A percentile compares a stretch with the other conserved stretches of the same genome.
Evolutionary conservation across 345 rosid genomes (phyloP).

Genomic region (Bruguiera parviflora): DNA sequence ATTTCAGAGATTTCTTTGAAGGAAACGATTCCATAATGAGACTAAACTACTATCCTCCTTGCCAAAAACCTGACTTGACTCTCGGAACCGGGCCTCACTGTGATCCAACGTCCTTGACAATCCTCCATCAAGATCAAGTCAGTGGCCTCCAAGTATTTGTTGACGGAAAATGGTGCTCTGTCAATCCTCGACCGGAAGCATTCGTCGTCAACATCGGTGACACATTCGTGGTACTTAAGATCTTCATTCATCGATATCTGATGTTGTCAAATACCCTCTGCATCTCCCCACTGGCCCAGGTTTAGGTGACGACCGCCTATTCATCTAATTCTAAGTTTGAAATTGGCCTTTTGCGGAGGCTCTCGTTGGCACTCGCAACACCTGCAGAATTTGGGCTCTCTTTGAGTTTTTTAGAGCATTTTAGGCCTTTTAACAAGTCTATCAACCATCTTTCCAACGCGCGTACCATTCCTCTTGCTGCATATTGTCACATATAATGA

Average conservation of each 20-base stretch:
- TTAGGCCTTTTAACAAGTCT: too few relatives aligned
- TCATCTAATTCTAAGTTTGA: too few relatives aligned
- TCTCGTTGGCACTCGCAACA: too few relatives aligned
- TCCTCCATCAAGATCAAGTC: slow-evolving; percentile 90
- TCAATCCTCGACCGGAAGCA: slow-evolving; percentile 63
- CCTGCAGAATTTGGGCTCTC: too few relatives aligned
- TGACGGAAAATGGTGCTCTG: slow-evolving; percentile 69
- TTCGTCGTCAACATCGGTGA: slow-evolving; percentile 96
- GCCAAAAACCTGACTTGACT: slow-evolving; percentile 85
- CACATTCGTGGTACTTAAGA: slow-evolving; percentile 76
- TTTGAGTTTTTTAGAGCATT: too few relatives aligned
- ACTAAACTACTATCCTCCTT: slow-evolving; percentile 83
- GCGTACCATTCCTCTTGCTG: too few relatives aligned
- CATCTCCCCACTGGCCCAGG: too few relatives aligned
- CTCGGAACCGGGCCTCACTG: slow-evolving; percentile 99
- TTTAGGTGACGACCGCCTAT: too few relatives aligned
- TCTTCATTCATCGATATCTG: not conserved
- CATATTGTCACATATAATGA: too few relatives aligned
- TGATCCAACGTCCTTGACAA: slow-evolving; percentile 95
- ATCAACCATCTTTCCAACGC: too few relatives aligned
- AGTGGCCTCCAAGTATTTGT: slow-evolving; percentile 89
- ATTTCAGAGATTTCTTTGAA: slow-evolving; percentile 68
- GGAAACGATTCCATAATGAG: slow-evolving; percentile 94
- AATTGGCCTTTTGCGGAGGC: too few relatives aligned
- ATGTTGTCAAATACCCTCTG: too few relatives aligned